Conservation (phyloP, 768 basidiomycete genomes). For the Lactarius hatsudake region DNA sequence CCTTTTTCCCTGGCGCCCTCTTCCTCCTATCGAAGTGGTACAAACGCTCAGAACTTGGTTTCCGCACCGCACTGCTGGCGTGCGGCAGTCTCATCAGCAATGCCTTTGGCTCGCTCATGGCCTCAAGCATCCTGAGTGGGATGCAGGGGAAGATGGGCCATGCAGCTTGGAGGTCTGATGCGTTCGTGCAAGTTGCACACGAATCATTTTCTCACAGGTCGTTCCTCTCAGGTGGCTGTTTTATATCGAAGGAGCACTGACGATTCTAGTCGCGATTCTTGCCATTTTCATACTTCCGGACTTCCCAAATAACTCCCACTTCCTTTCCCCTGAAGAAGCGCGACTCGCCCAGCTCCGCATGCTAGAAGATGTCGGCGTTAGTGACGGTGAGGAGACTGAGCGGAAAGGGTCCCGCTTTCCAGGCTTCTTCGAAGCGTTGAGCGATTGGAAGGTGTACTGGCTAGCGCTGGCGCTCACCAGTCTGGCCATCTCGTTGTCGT, state of each 20-base stretch:
- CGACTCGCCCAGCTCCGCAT: constrained; percentile 57
- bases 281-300: constrained; percentile 71
- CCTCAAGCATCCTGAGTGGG: constrained; percentile 66
- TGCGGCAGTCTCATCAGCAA: constrained; percentile 77
- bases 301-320: constrained; percentile 62
- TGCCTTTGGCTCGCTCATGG: constrained; percentile 77
- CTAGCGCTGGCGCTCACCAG: constrained; percentile 61
- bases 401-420: constrained; percentile 34
- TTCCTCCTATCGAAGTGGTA: constrained; percentile 72
- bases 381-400: constrained; percentile 48
- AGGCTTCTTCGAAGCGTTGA: constrained; percentile 58
- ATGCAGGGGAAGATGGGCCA: constrained; percentile 70
- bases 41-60: constrained; percentile 65
- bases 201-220: neutral
- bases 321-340: constrained; percentile 58
- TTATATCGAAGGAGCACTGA: constrained; percentile 62
- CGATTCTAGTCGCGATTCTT: constrained; percentile 48
- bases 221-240: constrained; percentile 59
- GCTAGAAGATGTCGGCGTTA: constrained; percentile 59
- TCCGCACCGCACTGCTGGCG: constrained; percentile 62
- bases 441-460: constrained; percentile 86
- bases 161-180: constrained; percentile 66
- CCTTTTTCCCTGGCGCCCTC: constrained; percentile 68
- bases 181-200: constrained; percentile 13
- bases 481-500: constrained; percentile 62